These are phyloP conservation scores for Trichosporon sp. DNA, from an alignment of 1,284 basidiomycete species.

Conservation along the genomic window DNA sequence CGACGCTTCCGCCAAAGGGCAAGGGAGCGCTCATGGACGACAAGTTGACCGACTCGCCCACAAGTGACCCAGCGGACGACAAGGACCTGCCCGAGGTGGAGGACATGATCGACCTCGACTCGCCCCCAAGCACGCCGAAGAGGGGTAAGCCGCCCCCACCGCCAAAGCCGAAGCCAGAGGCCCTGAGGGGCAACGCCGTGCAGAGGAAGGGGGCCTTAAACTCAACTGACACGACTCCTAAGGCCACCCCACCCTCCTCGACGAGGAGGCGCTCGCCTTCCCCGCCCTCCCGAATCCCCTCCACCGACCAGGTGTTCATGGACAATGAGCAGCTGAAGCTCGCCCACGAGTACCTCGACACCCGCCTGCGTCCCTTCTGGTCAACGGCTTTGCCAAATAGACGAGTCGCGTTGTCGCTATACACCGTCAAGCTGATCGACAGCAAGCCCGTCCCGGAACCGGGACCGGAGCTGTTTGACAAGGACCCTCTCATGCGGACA, in stretches of 20 bases:
- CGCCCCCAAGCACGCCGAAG: not conserved
- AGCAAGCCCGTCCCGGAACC: constrained; percentile 24
- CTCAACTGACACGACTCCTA: not conserved
- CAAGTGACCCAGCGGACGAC: constrained; percentile 4
- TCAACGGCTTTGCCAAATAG: constrained; percentile 45
- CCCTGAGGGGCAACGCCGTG: constrained; percentile 3
- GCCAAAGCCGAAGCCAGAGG: constrained; percentile 5
- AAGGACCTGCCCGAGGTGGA: constrained; percentile 2
- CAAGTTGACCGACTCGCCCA: constrained; percentile 21
- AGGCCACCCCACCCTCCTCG: not conserved
- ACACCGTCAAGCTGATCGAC: constrained; percentile 33
- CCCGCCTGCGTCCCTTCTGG: constrained; percentile 72
- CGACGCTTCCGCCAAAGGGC: constrained; percentile 15
- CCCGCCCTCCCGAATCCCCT: not conserved
- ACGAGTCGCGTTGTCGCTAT: constrained; percentile 43
- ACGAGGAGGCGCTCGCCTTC: not conserved
- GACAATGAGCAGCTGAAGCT: constrained; percentile 57
- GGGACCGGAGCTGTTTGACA: constrained; percentile 40
- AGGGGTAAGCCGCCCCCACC: not conserved
- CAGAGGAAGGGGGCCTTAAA: not conserved
- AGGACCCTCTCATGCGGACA: constrained; percentile 60
- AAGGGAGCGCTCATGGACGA: constrained; percentile 21
- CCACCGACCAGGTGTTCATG: constrained; percentile 38
- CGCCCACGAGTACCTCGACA: constrained; percentile 71
- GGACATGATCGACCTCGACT: constrained; percentile 9